Conservation (phyloP, 2,329 filamentous ascomycete genomes). For the Sporothrix humicola region DNA sequence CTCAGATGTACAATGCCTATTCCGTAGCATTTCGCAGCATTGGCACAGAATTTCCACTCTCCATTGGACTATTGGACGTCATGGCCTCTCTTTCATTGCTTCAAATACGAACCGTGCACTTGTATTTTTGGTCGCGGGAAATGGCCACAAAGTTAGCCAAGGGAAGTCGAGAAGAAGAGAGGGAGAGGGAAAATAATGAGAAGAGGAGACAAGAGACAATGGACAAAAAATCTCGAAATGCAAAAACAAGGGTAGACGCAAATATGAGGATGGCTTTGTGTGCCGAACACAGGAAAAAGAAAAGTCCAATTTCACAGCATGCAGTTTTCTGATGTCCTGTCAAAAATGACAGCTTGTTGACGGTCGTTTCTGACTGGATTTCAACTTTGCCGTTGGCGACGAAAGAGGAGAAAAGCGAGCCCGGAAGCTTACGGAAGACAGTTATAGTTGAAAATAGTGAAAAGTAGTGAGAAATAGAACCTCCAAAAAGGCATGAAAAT, state of each 20-base stretch:
- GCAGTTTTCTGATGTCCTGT: neutral
- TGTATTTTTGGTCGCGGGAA: neutral
- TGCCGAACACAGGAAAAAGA: constrained; percentile 15
- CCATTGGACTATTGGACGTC: neutral
- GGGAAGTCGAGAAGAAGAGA: neutral
- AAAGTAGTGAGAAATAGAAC: neutral
- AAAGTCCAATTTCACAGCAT: neutral
- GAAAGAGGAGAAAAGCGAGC: neutral
- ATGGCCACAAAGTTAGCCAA: neutral
- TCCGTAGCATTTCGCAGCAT: neutral
- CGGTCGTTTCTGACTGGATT: neutral
- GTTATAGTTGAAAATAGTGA: neutral
- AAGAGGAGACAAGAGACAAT: too few species aligned
- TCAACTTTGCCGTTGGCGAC: neutral
- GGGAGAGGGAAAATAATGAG: neutral
- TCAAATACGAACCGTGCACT: constrained; percentile 4
- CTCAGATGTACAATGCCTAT: neutral
- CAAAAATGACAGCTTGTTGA: neutral
- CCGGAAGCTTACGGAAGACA: neutral
- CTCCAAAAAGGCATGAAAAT: too few species aligned
- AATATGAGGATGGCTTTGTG: neutral
- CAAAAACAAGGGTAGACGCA: neutral
- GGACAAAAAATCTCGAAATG: neutral
- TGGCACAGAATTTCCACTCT: too few species aligned
- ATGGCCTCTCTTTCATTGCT: constrained; percentile 2